Evolutionary conservation across 345 rosid genomes (phyloP).

Genomic region (Dipteronia sinensis): DNA sequence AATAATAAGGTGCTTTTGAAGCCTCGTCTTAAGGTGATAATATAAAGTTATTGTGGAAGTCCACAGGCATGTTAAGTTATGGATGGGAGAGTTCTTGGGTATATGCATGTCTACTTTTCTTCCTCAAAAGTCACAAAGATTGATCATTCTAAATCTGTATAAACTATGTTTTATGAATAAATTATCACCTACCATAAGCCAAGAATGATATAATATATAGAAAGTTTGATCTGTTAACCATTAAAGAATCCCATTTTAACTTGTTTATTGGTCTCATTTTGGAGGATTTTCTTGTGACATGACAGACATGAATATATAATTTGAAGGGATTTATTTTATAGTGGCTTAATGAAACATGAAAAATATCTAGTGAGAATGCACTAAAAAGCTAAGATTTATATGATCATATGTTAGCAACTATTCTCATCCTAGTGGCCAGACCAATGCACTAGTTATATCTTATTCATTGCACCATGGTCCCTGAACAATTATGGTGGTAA

Average conservation of each 20-base stretch:
- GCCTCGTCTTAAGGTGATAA: conserved; percentile 5
- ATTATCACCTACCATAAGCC: neutral
- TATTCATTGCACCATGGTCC: neutral
- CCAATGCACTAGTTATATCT: neutral
- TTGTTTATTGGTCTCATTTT: neutral
- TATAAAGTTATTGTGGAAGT: neutral
- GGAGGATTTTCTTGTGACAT: neutral
- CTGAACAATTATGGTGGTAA: neutral
- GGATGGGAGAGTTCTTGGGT: neutral
- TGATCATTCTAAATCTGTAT: neutral
- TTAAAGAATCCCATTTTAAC: neutral
- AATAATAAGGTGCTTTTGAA: conserved; percentile 1
- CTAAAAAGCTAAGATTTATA: neutral
- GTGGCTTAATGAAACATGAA: neutral
- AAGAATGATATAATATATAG: neutral
- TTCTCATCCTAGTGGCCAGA: neutral
- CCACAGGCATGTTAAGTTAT: neutral
- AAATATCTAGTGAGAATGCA: neutral
- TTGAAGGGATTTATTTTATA: neutral
- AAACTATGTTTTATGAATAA: neutral
- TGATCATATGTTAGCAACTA: neutral
- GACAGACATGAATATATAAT: neutral
- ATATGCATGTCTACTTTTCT: neutral
- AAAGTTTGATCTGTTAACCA: neutral
- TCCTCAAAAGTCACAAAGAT: neutral